Conservation (phyloP, 2,329 filamentous ascomycete species). For the Neofusicoccum kwambonambiense region DNA sequence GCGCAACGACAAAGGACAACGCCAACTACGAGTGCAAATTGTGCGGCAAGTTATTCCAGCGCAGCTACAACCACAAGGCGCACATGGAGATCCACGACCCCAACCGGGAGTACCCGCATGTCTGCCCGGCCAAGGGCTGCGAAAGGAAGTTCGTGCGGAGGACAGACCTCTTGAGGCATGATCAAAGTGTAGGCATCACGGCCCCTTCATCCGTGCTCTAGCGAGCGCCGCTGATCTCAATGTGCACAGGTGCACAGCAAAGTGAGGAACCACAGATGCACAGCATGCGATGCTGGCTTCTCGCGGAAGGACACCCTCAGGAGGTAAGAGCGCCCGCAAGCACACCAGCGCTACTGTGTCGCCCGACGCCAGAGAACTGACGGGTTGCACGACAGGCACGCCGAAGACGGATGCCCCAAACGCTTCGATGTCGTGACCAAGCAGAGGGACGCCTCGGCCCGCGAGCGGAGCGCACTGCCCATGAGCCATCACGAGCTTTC, state of each 20-base stretch:
- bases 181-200: constrained; percentile 48
- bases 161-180: constrained; percentile 67
- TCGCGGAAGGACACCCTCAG: constrained; percentile 79
- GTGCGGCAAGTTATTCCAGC: constrained; percentile 77
- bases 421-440: constrained; percentile 35
- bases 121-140: constrained; percentile 65
- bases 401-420: constrained; percentile 73
- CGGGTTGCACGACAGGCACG: constrained; percentile 55
- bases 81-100: constrained; percentile 84
- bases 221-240: constrained; percentile 4
- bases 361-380: background rate
- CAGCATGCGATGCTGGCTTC: constrained; percentile 69
- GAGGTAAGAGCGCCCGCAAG: constrained; percentile 54
- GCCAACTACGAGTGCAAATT: constrained; percentile 70
- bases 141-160: constrained; percentile 76
- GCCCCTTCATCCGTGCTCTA: background rate
- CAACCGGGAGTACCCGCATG: constrained; percentile 67
- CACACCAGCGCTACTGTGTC: background rate
- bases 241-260: constrained; percentile 66
- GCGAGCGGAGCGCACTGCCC: background rate
- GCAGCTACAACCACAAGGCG: constrained; percentile 83
- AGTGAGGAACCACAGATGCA: constrained; percentile 67
- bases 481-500: background rate
- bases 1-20: constrained; percentile 61
- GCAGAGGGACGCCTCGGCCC: background rate